These are phyloP conservation scores for Berkeleyomyces basicola DNA, from an alignment of 2,329 filamentous ascomycete species.

Conservation along the genomic window DNA sequence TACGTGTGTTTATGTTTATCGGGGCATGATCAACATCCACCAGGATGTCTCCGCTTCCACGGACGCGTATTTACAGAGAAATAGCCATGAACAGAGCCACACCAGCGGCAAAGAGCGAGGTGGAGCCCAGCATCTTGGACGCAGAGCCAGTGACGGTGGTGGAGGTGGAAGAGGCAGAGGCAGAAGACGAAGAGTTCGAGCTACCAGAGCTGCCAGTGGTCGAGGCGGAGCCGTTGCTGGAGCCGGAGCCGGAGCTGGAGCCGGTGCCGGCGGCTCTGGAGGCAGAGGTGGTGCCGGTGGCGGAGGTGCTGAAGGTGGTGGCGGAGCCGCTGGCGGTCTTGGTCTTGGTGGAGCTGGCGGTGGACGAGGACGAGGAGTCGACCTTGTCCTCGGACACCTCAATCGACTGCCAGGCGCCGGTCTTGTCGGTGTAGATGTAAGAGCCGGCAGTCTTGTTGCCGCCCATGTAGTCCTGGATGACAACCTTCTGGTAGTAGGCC, in stretches of 20 bases:
- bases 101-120: conserved; percentile 9
- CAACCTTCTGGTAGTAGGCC: conserved; percentile 30
- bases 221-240: background rate
- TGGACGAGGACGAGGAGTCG: conserved; percentile 4
- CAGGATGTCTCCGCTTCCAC: background rate
- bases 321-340: background rate
- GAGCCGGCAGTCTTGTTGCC: conserved; percentile 24
- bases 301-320: conserved; percentile 4
- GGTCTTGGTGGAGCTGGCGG: conserved; percentile 2
- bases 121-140: conserved; percentile 1
- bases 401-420: conserved; percentile 29
- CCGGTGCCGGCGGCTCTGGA: conserved; percentile 1
- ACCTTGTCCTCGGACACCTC: conserved; percentile 18
- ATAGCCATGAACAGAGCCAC: conserved; percentile 8
- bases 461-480: conserved; percentile 28
- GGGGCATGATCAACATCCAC: background rate
- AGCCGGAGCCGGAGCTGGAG: conserved; percentile 1
- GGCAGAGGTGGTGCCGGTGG: conserved; percentile 6
- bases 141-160: background rate
- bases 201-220: background rate
- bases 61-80: conserved; percentile 9
- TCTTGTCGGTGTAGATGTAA: conserved; percentile 27
- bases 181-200: background rate
- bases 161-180: background rate
- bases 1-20: conserved; percentile 7